phyloP scores from a whole-genome alignment of 2,329 filamentous ascomycete genomes.

The Aspergillus phoenicis region DNA sequence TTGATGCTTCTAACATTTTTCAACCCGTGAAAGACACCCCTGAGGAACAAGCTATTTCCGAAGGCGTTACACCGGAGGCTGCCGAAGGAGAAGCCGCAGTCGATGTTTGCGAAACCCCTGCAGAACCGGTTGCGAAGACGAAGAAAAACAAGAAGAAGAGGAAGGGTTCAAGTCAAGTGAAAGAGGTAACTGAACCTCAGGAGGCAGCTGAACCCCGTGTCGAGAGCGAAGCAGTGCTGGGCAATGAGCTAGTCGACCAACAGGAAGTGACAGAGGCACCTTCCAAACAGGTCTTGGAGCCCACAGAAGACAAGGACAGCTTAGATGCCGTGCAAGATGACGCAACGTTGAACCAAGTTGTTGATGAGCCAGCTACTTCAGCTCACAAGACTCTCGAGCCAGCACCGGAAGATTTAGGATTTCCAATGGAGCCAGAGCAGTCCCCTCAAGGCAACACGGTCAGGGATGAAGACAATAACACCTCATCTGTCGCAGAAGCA shows the following conservation, averaged over 20 bases:
- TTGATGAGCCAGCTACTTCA: not conserved
- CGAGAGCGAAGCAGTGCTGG: constrained; percentile 3
- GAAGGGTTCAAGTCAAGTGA: constrained; percentile 18
- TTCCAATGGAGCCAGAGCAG: not conserved
- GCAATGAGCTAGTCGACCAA: not conserved
- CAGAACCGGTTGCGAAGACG: constrained; percentile 16
- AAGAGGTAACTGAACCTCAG: constrained; percentile 7
- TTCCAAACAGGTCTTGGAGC: not conserved
- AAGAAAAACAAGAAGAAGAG: constrained; percentile 34
- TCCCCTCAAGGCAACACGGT: not conserved
- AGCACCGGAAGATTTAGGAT: not conserved
- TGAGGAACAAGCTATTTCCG: not conserved
- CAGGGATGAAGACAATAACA: not conserved
- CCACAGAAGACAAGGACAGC: not conserved
- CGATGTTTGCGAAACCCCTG: constrained; percentile 8
- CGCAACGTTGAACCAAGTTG: not conserved
- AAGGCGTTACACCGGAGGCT: not conserved
- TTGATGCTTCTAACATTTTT: not conserved
- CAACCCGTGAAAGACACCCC: not conserved
- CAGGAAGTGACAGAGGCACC: not conserved
- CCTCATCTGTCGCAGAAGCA: not conserved
- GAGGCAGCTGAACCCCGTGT: not conserved
- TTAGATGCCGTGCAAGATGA: not conserved
- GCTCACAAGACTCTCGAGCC: not conserved
- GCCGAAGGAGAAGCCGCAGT: not conserved